Conservation (phyloP, 768 basidiomycete genomes). For the Mycena leptocephala region DNA sequence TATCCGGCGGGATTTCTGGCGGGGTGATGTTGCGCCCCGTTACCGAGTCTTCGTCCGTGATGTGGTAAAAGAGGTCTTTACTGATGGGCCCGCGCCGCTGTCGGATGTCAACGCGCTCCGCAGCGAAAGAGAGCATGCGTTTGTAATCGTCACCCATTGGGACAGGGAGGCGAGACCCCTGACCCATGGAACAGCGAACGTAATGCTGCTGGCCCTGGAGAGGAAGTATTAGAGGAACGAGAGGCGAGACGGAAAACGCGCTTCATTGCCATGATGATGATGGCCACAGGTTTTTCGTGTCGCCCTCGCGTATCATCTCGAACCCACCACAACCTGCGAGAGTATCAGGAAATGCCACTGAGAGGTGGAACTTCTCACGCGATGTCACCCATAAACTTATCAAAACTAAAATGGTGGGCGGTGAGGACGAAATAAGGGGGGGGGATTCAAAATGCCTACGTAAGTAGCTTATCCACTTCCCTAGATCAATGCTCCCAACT, state of each 20-base stretch:
- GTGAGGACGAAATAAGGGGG: constrained; percentile 13
- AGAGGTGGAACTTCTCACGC: too few relatives aligned
- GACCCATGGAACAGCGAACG: too few relatives aligned
- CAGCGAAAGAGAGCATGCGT: constrained; percentile 4
- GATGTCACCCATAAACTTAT: constrained; percentile 12
- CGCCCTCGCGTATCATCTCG: too few relatives aligned
- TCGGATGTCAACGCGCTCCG: too few relatives aligned
- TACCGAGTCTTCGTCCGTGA: constrained; percentile 4
- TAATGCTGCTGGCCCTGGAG: too few relatives aligned
- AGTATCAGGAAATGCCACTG: too few relatives aligned
- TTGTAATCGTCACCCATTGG: constrained; percentile 2
- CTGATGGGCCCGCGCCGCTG: too few relatives aligned
- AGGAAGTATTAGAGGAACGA: constrained; percentile 1
- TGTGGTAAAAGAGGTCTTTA: too few relatives aligned
- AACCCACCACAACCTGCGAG: too few relatives aligned
- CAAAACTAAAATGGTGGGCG: constrained; percentile 10
- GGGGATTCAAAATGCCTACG: not conserved
- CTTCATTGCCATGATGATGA: constrained; percentile 5
- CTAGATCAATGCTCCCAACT: too few relatives aligned
- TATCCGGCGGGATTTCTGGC: not conserved
- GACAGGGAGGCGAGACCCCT: constrained; percentile 1
- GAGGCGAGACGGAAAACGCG: constrained; percentile 1
- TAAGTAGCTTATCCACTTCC: too few relatives aligned
- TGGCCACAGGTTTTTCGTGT: constrained; percentile 2
- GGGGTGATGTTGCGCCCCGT: constrained; percentile 1